These are phyloP conservation scores for Beauveria sp. DNA, from an alignment of 2,329 filamentous ascomycete species.

Conservation along the genomic window DNA sequence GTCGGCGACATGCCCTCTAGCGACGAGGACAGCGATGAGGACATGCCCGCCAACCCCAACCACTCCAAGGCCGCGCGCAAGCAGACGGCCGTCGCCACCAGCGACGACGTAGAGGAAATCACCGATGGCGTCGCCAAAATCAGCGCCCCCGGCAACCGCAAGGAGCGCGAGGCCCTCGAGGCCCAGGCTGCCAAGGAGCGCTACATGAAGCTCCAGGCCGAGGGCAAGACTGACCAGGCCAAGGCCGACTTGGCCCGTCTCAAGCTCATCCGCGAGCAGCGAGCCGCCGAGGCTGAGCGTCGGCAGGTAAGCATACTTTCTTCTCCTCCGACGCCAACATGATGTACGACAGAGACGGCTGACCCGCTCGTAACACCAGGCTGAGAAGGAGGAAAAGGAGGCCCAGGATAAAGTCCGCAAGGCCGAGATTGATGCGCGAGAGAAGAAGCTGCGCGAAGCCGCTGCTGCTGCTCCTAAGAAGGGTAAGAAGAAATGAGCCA, in stretches of 20 bases:
- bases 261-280: conserved; percentile 73
- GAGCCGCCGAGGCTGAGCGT: conserved; percentile 73
- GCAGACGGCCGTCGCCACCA: conserved; percentile 35
- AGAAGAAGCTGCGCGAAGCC: conserved; percentile 48
- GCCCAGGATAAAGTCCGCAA: conserved; percentile 41
- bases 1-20: conserved; percentile 81
- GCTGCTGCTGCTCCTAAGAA: conserved; percentile 44
- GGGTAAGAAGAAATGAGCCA: conserved; percentile 36
- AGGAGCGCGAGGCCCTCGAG: conserved; percentile 68
- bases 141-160: conserved; percentile 37
- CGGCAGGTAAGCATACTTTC: conserved; percentile 57
- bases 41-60: conserved; percentile 85
- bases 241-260: conserved; percentile 81
- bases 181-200: conserved; percentile 82
- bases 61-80: conserved; percentile 69
- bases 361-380: conserved; percentile 29
- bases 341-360: neutral
- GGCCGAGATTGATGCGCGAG: conserved; percentile 45
- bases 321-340: neutral
- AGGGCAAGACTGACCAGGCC: conserved; percentile 95
- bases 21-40: conserved; percentile 49
- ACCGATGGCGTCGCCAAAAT: conserved; percentile 51
- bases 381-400: conserved; percentile 51
- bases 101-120: conserved; percentile 38
- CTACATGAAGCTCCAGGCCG: conserved; percentile 85